Percentiles rank a stretch among this genome's conserved stretches.
These are phyloP conservation scores for Beauveria varroae DNA, from an alignment of 2,329 filamentous ascomycete genomes.

Conservation along the genomic window DNA sequence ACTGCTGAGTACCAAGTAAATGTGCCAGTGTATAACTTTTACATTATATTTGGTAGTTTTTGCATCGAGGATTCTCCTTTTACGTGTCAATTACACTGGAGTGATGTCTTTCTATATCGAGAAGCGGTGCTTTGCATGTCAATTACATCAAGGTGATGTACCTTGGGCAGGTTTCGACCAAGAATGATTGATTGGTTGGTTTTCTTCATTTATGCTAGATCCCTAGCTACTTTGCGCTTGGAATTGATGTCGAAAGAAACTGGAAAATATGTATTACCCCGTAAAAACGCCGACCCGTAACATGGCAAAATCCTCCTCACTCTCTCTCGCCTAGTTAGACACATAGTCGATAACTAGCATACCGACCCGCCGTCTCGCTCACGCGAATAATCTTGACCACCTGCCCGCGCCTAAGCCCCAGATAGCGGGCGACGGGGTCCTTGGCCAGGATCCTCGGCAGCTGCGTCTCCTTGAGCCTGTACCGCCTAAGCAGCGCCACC, in stretches of 20 bases:
- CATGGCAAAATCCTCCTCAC: background rate
- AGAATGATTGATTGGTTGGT: background rate
- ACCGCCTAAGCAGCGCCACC: slow-evolving; percentile 73
- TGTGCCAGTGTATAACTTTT: too few relatives aligned
- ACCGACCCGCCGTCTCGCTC: slow-evolving; percentile 90
- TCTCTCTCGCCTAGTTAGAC: slow-evolving; percentile 35
- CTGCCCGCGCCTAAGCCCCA: slow-evolving; percentile 83
- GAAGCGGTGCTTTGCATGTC: too few relatives aligned
- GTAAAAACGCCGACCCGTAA: slow-evolving; percentile 9
- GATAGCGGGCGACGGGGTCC: slow-evolving; percentile 87
- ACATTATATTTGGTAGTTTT: background rate
- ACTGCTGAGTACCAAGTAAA: too few relatives aligned
- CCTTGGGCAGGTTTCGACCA: background rate
- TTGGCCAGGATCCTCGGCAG: slow-evolving; percentile 84
- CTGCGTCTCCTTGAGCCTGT: slow-evolving; percentile 95
- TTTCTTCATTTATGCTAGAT: slow-evolving; percentile 1
- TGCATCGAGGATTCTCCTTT: too few relatives aligned
- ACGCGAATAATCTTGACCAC: slow-evolving; percentile 98
- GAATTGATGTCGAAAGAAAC: background rate
- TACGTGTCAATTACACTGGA: too few relatives aligned
- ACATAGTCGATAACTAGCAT: slow-evolving; percentile 82
- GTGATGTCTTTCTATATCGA: too few relatives aligned
- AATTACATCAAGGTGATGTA: too few relatives aligned
- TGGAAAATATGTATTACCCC: slow-evolving; percentile 1
- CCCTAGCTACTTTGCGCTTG: slow-evolving; percentile 1